Base-by-base conservation (phyloP, 305 asterid species). In the Plantago coronopus region DNA sequence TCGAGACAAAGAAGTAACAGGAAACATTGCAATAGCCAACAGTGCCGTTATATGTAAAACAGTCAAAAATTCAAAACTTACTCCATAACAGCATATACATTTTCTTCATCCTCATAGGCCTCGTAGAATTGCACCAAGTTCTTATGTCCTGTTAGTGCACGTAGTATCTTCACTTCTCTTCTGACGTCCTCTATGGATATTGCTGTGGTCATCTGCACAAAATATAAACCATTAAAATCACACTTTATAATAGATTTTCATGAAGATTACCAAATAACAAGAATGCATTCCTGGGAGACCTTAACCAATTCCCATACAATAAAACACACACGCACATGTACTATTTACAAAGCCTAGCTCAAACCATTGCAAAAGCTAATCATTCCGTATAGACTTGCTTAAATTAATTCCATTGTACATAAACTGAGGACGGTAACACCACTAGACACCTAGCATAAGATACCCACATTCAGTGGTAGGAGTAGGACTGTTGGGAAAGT, bases 11-110 rank as follows among this genome's bases (percentile, higher is more conserved):
- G 25, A 57, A 12, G 44, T 27, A 67, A 44, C 49, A n/a, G 38
- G 37, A 23, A 65, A 18, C n/a, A 16, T 37, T 42, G 20, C 61
- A 31, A 50, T 27, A 16, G 43, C 22, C 61, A 31, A 50, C 37
- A 16, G 43, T 29, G 25, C 20, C 8, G 34, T 48, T 47, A 18
- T 21, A 29, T 48, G 49, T 38, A 48, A 51, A 54, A 68, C 46
- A 29, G 64, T 63, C 34, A 48, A 43, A 53, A 34, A 43, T 34
- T 46, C 31, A 56, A 63, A 65, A 80, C 96, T 82, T 79, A 88
- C 96, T 88, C 96, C 95, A 88, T 88, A 48, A 86, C 95, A 7
- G 82, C 64, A 59, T 86, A 88, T 48, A 86, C 83, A 68, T 80
- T 86, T 61, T 83, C 91, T 55, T 86, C 95, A 64, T 88, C 95